phyloP scores from a whole-genome alignment of 2,329 filamentous ascomycete genomes.

The Thermomyces lanuginosus region DNA sequence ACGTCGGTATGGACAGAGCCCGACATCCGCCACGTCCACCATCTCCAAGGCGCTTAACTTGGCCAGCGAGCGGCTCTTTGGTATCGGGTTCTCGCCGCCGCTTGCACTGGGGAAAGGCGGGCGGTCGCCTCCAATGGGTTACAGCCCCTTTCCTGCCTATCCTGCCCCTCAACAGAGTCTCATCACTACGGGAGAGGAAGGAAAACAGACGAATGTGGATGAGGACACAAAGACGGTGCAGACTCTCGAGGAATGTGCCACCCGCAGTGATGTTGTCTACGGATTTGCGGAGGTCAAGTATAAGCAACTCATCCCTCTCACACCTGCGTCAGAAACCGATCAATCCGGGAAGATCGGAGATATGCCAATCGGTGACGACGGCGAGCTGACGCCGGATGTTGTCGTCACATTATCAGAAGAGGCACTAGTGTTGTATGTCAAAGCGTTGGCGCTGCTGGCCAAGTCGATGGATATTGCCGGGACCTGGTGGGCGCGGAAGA shows the following conservation, averaged over 20 bases:
- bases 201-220: conserved; percentile 47
- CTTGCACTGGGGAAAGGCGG: conserved; percentile 29
- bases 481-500: conserved; percentile 74
- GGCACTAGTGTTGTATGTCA: conserved; percentile 88
- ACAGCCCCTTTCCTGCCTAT: conserved; percentile 68
- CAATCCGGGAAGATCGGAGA: conserved; percentile 14
- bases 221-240: conserved; percentile 68
- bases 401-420: conserved; percentile 81
- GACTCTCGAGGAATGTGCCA: conserved; percentile 78
- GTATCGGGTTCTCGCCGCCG: conserved; percentile 35
- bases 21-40: conserved; percentile 69
- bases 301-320: conserved; percentile 81
- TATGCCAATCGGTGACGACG: conserved; percentile 44
- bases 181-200: conserved; percentile 45
- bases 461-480: conserved; percentile 93
- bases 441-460: conserved; percentile 73
- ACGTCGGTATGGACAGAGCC: conserved; percentile 53
- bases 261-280: conserved; percentile 87
- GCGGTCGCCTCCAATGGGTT: conserved; percentile 29
- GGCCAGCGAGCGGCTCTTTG: conserved; percentile 51
- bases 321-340: conserved; percentile 45
- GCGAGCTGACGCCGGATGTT: conserved; percentile 70
- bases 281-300: conserved; percentile 98
- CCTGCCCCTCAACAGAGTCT: conserved; percentile 57
- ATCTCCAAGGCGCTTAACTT: conserved; percentile 92